Base-by-base conservation (phyloP, 345 rosid genomes). In the Gossypium raimondii region DNA sequence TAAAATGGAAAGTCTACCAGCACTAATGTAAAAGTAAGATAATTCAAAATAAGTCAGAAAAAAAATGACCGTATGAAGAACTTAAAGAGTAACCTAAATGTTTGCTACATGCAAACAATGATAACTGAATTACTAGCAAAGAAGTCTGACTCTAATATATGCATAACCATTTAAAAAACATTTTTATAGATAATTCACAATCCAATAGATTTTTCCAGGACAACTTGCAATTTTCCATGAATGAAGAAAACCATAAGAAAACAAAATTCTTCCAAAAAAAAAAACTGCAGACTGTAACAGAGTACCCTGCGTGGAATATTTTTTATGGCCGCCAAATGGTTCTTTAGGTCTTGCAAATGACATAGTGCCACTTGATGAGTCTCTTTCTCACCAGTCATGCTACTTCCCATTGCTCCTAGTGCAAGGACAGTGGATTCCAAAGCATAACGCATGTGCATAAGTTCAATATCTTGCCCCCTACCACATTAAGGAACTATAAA, bases 361-460 rank as follows among this genome's bases (percentile, higher is more conserved):
- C 83, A 85, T 62, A 87, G 79, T 75, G 92, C 94, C 71, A 80
- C 75, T 75, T 65, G 88, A 79, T 82, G 70, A 82, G 76, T 79
- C 76, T 84, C 90, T 62, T 67, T 81, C 79, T 87, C 95, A 62
- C 83, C 81, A 64, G 73, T 85, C 57, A 71, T 52, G 74, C 81
- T 86, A 82, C 77, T 88, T 74, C 83, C 93, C 87, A 91, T 87
- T 58, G 81, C 87, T 84, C 86, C 92, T 58, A 94, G 81, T 20
- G 95, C 93, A 77, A 94, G 88, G 65, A 91, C 92, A 60, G 82
- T 80, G 61, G 98, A 91, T 81, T 92, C 98, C 87, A 94, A 70
- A 74, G 95, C 90, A 91, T 94, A 94, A 71, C 92, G 93, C 97
- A 94, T 89, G 82, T 85, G 94, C 97, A 94, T 92, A 78, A 94